These are phyloP conservation scores for Boeremia lycopersici DNA, from an alignment of 2,329 filamentous ascomycete species.

Conservation along the genomic window DNA sequence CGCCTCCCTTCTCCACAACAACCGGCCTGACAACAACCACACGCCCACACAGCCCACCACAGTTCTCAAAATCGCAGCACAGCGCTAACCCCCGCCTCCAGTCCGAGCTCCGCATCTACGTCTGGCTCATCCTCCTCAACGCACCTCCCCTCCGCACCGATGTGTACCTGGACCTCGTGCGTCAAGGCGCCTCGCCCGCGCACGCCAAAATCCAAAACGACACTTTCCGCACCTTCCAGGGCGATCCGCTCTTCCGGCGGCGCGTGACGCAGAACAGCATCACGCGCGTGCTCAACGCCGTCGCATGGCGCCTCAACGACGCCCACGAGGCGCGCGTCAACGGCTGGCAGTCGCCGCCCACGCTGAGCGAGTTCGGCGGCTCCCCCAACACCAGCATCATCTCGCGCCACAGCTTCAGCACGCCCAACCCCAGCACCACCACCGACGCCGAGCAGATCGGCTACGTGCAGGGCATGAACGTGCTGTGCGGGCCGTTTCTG, in stretches of 20 bases:
- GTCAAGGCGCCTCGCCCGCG: slow-evolving; percentile 89
- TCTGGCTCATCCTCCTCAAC: slow-evolving; percentile 93
- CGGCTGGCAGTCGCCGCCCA: slow-evolving; percentile 57
- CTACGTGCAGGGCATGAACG: slow-evolving; percentile 99
- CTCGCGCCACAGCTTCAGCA: slow-evolving; percentile 41
- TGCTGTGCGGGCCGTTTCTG: slow-evolving; percentile 91
- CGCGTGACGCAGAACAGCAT: slow-evolving; percentile 94
- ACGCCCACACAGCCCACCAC: neutral
- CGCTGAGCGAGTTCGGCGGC: slow-evolving; percentile 55
- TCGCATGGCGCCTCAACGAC: slow-evolving; percentile 93
- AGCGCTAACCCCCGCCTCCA: slow-evolving; percentile 46
- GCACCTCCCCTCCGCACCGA: slow-evolving; percentile 84
- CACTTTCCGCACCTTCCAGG: slow-evolving; percentile 94
- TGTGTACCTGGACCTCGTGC: slow-evolving; percentile 85
- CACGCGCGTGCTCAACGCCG: slow-evolving; percentile 90
- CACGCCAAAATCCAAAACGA: slow-evolving; percentile 99
- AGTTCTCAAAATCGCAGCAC: neutral
- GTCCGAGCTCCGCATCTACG: slow-evolving; percentile 92
- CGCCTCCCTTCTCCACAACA: slow-evolving; percentile 15
- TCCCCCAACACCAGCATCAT: slow-evolving; percentile 51
- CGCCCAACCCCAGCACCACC: slow-evolving; percentile 41
- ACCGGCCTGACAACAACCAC: neutral
- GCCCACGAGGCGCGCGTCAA: slow-evolving; percentile 65
- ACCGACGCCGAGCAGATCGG: slow-evolving; percentile 71
- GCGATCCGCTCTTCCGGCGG: slow-evolving; percentile 94